These are phyloP conservation scores for Vitis rotundifolia DNA, from an alignment of 164 flowering plant genomes.

Conservation along the genomic window DNA sequence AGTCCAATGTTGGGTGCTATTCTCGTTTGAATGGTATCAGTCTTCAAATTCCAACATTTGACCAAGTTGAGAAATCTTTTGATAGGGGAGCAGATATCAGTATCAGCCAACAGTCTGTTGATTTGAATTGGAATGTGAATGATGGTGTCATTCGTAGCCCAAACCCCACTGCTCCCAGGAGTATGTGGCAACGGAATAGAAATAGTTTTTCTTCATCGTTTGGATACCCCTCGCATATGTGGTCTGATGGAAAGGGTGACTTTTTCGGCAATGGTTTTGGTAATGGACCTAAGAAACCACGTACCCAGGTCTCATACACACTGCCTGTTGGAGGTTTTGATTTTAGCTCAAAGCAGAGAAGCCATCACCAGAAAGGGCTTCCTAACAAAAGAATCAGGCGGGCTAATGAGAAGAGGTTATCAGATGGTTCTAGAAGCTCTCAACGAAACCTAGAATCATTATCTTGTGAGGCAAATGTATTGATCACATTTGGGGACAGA, in stretches of 20 bases:
- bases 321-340: constrained; percentile 63
- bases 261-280: constrained; percentile 40
- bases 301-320: constrained; percentile 75
- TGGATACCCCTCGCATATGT: constrained; percentile 45
- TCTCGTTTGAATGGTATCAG: constrained; percentile 36
- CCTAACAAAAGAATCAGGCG: constrained; percentile 59
- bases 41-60: constrained; percentile 48
- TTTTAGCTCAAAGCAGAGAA: constrained; percentile 51
- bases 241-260: constrained; percentile 58
- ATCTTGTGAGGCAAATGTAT: constrained; percentile 74
- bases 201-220: constrained; percentile 43
- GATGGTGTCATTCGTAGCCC: constrained; percentile 46
- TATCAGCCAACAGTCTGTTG: constrained; percentile 28
- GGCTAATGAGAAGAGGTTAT: constrained; percentile 50
- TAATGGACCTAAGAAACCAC: constrained; percentile 74
- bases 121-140: constrained; percentile 42
- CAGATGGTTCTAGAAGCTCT: constrained; percentile 45
- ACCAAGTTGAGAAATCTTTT: constrained; percentile 30
- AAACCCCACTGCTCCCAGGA: constrained; percentile 71
- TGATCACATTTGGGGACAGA: constrained; percentile 66
- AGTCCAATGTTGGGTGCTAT: constrained; percentile 18
- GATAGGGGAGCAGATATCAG: constrained; percentile 28
- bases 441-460: constrained; percentile 49
- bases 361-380: constrained; percentile 43
- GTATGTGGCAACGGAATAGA: constrained; percentile 50